Percentiles rank a stretch among this genome's conserved stretches.
phyloP scores from a whole-genome alignment of 768 basidiomycete genomes.

The Termitomyces sp. region DNA sequence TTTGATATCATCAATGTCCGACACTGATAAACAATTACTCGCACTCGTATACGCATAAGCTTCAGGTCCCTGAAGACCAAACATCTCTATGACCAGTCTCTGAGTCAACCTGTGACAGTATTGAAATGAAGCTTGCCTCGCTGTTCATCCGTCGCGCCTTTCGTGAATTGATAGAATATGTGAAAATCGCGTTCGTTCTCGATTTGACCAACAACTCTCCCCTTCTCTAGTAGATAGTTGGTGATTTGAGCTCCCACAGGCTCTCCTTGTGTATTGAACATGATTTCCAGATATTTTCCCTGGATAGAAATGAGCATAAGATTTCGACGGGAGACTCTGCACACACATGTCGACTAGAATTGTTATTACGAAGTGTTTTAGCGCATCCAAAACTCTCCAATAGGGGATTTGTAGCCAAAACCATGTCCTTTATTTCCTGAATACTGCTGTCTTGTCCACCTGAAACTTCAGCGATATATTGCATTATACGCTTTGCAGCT shows the following conservation, averaged over 20 bases:
- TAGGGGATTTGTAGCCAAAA: conserved; percentile 94
- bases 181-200: conserved; percentile 97
- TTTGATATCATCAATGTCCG: conserved; percentile 81
- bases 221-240: conserved; percentile 96
- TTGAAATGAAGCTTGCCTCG: conserved; percentile 51
- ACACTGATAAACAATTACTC: conserved; percentile 89
- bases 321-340: neutral
- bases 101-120: conserved; percentile 4
- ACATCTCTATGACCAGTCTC: conserved; percentile 57
- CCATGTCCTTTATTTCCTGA: conserved; percentile 99
- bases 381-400: conserved; percentile 99
- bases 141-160: conserved; percentile 85
- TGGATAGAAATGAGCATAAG: conserved; percentile 25
- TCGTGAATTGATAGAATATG: conserved; percentile 99
- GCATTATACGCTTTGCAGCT: conserved; percentile 99
- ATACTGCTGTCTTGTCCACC: conserved; percentile 86
- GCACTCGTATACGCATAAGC: conserved; percentile 90
- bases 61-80: conserved; percentile 94
- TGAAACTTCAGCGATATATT: conserved; percentile 97
- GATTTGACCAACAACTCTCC: conserved; percentile 93
- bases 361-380: conserved; percentile 97
- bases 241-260: conserved; percentile 98
- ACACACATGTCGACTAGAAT: conserved; percentile 95
- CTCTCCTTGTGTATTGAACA: conserved; percentile 92
- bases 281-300: conserved; percentile 99